A percentile compares a stretch with the other conserved stretches of the same genome.
Conservation (phyloP, 2,329 filamentous ascomycete species). For the Colletotrichum lupini region DNA sequence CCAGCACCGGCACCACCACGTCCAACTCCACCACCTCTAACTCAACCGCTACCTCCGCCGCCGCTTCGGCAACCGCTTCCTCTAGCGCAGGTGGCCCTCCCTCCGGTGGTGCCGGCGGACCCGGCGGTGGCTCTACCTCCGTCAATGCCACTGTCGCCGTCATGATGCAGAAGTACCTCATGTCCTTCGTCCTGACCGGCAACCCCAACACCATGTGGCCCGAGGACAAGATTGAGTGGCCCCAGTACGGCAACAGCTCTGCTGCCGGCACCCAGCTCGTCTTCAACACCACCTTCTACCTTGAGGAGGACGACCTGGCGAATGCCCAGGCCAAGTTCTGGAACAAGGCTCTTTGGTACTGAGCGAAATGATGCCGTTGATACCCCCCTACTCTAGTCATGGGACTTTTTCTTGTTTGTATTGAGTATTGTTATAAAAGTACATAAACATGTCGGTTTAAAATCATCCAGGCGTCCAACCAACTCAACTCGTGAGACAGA, state of each 20-base stretch:
- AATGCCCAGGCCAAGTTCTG: slow-evolving; percentile 17
- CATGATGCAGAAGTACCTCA: slow-evolving; percentile 27
- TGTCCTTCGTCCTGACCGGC: slow-evolving; percentile 4
- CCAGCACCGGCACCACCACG: not conserved
- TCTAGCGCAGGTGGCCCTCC: not conserved
- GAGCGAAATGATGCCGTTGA: not conserved
- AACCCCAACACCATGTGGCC: slow-evolving; percentile 18
- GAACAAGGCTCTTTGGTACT: slow-evolving; percentile 19
- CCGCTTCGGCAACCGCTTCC: not conserved
- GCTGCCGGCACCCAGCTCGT: slow-evolving; percentile 10
- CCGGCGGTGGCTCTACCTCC: not conserved
- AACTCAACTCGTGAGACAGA: too few species aligned
- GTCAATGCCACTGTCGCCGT: slow-evolving; percentile 16
- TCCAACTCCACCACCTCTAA: not conserved
- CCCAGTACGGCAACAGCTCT: slow-evolving; percentile 21
- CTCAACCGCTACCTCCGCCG: not conserved
- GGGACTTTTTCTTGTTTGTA: too few species aligned
- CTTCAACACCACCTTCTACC: slow-evolving; percentile 20
- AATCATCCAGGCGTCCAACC: too few species aligned
- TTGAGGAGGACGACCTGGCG: slow-evolving; percentile 12
- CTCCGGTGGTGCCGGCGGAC: not conserved
- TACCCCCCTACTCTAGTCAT: not conserved
- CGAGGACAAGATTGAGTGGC: slow-evolving; percentile 21
- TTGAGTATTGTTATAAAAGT: too few species aligned
- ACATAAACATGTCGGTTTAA: too few species aligned